These are phyloP conservation scores for Chimonanthus praecox DNA, from an alignment of 164 flowering plant species.

Conservation along the genomic window DNA sequence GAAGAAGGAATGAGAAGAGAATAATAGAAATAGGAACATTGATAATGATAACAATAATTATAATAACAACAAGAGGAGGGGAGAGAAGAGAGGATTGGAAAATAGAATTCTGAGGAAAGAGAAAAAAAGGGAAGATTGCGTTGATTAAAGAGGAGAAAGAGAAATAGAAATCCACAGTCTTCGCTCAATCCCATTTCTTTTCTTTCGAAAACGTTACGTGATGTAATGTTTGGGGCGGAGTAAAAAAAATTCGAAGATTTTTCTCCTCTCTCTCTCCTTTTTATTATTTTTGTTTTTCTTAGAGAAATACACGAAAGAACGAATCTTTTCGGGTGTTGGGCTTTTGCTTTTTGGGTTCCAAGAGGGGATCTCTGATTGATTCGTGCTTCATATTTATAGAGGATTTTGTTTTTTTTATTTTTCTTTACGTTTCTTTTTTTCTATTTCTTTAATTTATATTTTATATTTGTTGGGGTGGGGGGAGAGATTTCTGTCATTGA, in stretches of 20 bases:
- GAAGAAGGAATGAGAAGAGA: constrained; percentile 1
- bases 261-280: neutral
- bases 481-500: neutral
- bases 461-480: neutral
- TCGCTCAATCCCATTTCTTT: constrained; percentile 3
- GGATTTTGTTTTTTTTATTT: too few relatives aligned
- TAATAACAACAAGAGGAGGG: constrained; percentile 12
- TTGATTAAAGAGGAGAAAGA: constrained; percentile 9
- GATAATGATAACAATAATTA: constrained; percentile 4
- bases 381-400: neutral
- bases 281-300: neutral
- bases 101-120: constrained; percentile 2
- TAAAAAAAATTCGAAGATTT: neutral
- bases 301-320: neutral
- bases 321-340: too few relatives aligned
- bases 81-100: neutral
- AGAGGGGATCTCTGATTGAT: too few relatives aligned
- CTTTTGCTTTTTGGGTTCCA: too few relatives aligned
- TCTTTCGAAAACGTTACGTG: constrained; percentile 10
- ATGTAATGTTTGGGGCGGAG: constrained; percentile 9
- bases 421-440: too few relatives aligned
- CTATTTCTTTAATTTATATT: too few relatives aligned
- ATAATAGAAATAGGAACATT: constrained; percentile 10
- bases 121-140: constrained; percentile 1
- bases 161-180: constrained; percentile 11